Conservation (phyloP, 2,329 filamentous ascomycete genomes). For the Alternaria rosae region DNA sequence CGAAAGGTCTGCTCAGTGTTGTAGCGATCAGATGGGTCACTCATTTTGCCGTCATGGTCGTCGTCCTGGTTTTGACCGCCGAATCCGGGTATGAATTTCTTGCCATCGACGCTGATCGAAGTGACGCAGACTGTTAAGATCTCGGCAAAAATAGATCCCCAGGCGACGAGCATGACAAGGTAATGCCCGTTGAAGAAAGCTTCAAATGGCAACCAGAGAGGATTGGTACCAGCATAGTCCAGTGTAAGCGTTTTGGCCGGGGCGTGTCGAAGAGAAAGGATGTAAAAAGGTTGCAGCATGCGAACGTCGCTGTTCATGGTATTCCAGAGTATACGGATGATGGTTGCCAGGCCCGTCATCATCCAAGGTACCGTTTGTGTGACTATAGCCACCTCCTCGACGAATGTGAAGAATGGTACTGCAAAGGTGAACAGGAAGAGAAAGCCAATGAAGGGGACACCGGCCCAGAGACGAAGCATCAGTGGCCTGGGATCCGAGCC, state of each 20-base stretch:
- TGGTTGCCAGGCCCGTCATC: conserved; percentile 70
- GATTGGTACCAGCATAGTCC: conserved; percentile 76
- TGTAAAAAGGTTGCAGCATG: conserved; percentile 78
- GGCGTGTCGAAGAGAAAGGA: conserved; percentile 71
- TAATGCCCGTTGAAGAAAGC: conserved; percentile 70
- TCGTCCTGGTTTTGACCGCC: conserved; percentile 26
- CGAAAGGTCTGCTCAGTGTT: conserved; percentile 55
- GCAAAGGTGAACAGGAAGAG: conserved; percentile 65
- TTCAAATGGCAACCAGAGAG: conserved; percentile 68
- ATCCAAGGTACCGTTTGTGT: conserved; percentile 71
- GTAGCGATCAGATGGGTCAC: conserved; percentile 26
- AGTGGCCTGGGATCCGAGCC: conserved; percentile 67
- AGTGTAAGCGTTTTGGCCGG: conserved; percentile 71
- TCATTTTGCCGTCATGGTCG: conserved; percentile 9
- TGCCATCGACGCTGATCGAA: conserved; percentile 70
- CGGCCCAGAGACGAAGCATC: conserved; percentile 69
- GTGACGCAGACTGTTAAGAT: conserved; percentile 74
- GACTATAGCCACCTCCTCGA: conserved; percentile 58
- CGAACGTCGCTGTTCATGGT: conserved; percentile 73
- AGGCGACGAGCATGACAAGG: conserved; percentile 72
- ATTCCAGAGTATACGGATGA: conserved; percentile 73
- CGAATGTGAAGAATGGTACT: conserved; percentile 70
- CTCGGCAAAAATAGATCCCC: conserved; percentile 76
- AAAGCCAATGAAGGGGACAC: conserved; percentile 66
- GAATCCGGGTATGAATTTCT: conserved; percentile 60